These are phyloP conservation scores for Oehlia diaphana DNA, from an alignment of 192 early-diverging fungal genomes.

Conservation along the genomic window DNA sequence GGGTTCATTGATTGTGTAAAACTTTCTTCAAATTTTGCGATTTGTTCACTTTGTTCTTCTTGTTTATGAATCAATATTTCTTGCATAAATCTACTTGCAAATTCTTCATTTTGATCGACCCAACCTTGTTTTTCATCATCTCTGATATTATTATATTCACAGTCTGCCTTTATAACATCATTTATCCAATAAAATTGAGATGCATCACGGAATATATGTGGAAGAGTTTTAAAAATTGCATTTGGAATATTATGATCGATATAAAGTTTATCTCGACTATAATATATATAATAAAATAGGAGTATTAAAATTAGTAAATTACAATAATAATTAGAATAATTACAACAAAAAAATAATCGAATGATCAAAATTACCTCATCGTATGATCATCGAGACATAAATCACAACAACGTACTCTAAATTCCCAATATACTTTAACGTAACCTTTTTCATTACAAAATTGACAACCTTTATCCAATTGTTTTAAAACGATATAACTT, in stretches of 20 bases:
- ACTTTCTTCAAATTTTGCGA: neutral
- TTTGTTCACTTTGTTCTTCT: neutral
- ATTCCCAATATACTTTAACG: conserved; percentile 23
- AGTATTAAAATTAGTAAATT: too few species aligned
- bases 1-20: neutral
- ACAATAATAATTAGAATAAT: too few species aligned
- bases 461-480: conserved; percentile 22
- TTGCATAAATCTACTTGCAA: neutral
- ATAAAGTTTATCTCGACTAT: conserved; percentile 8
- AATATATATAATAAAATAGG: neutral
- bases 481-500: conserved; percentile 1
- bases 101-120: neutral
- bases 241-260: neutral
- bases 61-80: neutral
- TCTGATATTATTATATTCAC: neutral
- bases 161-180: neutral
- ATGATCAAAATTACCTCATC: neutral
- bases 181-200: conserved; percentile 12
- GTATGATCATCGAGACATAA: neutral
- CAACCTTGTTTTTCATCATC: neutral
- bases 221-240: neutral
- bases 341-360: too few species aligned
- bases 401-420: conserved; percentile 17
- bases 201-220: neutral
- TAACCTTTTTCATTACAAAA: conserved; percentile 7